Conservation (phyloP, 2,329 filamentous ascomycete species). For the Apiospora hydei region DNA sequence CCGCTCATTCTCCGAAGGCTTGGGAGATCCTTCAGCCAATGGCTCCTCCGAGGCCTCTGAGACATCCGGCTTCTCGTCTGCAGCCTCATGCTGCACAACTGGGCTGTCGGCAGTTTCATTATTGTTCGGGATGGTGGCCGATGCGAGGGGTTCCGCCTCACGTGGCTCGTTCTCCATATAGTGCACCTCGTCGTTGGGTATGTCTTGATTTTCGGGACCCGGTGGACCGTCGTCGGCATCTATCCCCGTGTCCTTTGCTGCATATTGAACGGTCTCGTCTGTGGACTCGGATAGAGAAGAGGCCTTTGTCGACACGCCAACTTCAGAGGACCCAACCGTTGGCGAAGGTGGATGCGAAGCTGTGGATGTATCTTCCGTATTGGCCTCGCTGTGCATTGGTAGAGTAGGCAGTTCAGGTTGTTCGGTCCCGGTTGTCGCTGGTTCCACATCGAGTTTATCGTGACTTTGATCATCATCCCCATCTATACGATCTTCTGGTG, state of each 20-base stretch:
- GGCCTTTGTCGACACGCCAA: slow-evolving; percentile 66
- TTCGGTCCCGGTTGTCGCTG: background rate
- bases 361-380: slow-evolving; percentile 55
- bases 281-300: slow-evolving; percentile 70
- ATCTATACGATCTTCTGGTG: slow-evolving; percentile 3
- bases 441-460: slow-evolving; percentile 27
- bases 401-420: slow-evolving; percentile 42
- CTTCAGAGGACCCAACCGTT: slow-evolving; percentile 56
- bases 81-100: background rate
- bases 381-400: slow-evolving; percentile 49
- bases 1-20: slow-evolving; percentile 32
- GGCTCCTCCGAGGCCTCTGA: slow-evolving; percentile 30
- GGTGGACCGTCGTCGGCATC: background rate
- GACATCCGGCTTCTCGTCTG: slow-evolving; percentile 27
- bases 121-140: background rate
- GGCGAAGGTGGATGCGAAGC: slow-evolving; percentile 68
- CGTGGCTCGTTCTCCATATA: slow-evolving; percentile 13
- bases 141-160: slow-evolving; percentile 7
- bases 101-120: slow-evolving; percentile 6
- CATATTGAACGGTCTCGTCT: slow-evolving; percentile 61
- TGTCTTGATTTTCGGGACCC: background rate
- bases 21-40: slow-evolving; percentile 33
- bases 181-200: background rate
- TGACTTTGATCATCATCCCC: slow-evolving; percentile 27
- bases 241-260: slow-evolving; percentile 40